Evolutionary conservation across 1,284 basidiomycete species (phyloP), one percentile per base, ranked within the genome.

Genomic region (Hemileia vastatrix): DNA sequence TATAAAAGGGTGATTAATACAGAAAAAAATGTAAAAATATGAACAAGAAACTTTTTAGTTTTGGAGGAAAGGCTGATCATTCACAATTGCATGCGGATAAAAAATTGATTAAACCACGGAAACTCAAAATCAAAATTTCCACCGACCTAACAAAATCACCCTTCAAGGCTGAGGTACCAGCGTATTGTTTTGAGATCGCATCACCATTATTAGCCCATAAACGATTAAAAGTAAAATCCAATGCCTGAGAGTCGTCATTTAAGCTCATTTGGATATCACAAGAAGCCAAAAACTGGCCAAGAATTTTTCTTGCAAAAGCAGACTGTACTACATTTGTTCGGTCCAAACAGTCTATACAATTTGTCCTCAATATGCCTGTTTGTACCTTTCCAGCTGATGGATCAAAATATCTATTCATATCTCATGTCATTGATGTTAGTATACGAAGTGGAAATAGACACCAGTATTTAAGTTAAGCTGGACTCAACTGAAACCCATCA

Each of bases 181-280:
- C 85, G 70, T 96, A 95, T 63, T 85, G 84, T 65, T 85, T 81
- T 72, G 86, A 89, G 65, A 92, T 88, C 2, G 87, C 85, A 72
- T 93, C 89, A 1, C 90, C 91, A 67, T 94, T 94, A 73, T 94
- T 93, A 2, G 94, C 94, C 94, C 93, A 97, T 21, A 91, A 86
- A 88, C 73, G 36, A 66, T 63, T 66, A 63, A 64, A 93, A 2
- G 87, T 84, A 13, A 83, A 72, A 70, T 61, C 58, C 13, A 61
- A 31, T 61, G 21, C 48, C 40, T 52, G 51, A n/a, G n/a, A n/a
- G n/a, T n/a, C n/a, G n/a, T n/a, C n/a, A n/a, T n/a, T n/a, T n/a
- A n/a, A n/a, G n/a, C n/a, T n/a, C n/a, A n/a, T n/a, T n/a, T n/a
- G n/a, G n/a, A n/a, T n/a, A 32, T 61, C 43, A 4, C 2, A 5